Conservation (phyloP, 164 flowering plant genomes). For the Liquidambar formosana region DNA sequence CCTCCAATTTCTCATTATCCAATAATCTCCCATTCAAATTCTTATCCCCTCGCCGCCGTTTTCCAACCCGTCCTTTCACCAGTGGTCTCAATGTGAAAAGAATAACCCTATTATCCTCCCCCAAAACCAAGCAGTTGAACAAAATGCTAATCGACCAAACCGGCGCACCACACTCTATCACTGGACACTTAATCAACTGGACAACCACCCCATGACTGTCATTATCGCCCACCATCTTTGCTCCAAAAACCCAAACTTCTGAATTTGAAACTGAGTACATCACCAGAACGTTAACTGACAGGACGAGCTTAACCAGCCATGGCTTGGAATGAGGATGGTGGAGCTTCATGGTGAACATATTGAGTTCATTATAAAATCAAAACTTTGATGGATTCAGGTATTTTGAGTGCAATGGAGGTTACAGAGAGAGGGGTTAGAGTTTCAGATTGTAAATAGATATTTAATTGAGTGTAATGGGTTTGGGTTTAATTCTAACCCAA, state of each 20-base stretch:
- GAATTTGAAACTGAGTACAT: constrained; percentile 56
- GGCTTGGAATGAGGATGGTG: no score
- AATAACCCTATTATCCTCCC: constrained; percentile 82
- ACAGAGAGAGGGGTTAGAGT: no score
- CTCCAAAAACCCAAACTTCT: constrained; percentile 67
- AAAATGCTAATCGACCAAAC: constrained; percentile 53
- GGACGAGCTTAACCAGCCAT: constrained; percentile 67
- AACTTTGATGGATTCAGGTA: no score
- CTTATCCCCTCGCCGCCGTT: constrained; percentile 16
- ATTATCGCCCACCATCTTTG: constrained; percentile 32
- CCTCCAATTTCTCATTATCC: constrained; percentile 20
- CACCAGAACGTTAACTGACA: constrained; percentile 56
- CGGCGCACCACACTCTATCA: constrained; percentile 60
- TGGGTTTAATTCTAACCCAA: no score
- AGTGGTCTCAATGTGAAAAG: constrained; percentile 60
- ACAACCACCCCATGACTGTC: constrained; percentile 34
- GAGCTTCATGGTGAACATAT: no score
- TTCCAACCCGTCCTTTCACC: constrained; percentile 53
- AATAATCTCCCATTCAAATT: constrained; percentile 4
- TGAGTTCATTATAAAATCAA: no score
- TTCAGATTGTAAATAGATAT: no score
- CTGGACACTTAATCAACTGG: constrained; percentile 78
- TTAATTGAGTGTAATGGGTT: no score
- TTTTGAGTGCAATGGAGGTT: no score
- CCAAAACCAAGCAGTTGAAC: constrained; percentile 61